Conservation (phyloP, 805 yeast species). For the Ogataea chonburiensis region DNA sequence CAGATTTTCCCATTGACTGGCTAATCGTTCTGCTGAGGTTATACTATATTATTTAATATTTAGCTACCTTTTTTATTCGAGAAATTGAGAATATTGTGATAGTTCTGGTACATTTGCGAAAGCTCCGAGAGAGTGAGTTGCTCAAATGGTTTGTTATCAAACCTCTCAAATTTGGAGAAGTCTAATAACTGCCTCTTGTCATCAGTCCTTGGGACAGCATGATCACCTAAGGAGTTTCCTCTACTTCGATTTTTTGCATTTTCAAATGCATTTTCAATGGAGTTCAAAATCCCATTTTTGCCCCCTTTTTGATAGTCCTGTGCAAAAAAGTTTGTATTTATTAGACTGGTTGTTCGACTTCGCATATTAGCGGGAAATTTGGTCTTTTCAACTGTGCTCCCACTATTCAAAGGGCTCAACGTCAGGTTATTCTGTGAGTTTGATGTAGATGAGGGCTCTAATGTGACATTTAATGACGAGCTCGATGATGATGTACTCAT, state of each 20-base stretch:
- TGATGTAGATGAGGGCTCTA: neutral
- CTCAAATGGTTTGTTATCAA: slow-evolving; percentile 28
- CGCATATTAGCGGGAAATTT: slow-evolving; percentile 20
- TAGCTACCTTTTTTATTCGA: slow-evolving; percentile 3
- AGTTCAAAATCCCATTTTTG: slow-evolving; percentile 25
- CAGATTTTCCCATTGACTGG: slow-evolving; percentile 28
- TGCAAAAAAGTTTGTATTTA: slow-evolving; percentile 17
- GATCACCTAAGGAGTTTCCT: slow-evolving; percentile 24
- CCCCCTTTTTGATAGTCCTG: slow-evolving; percentile 5
- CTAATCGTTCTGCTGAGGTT: too few relatives aligned
- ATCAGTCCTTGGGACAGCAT: slow-evolving; percentile 3
- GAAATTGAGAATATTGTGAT: slow-evolving; percentile 26
- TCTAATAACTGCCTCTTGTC: slow-evolving; percentile 10
- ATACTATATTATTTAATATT: neutral
- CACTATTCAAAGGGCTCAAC: slow-evolving; percentile 7
- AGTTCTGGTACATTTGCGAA: slow-evolving; percentile 28
- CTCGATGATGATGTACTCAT: slow-evolving; percentile 34
- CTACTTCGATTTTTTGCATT: slow-evolving; percentile 33
- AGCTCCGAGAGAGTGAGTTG: slow-evolving; percentile 31
- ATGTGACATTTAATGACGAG: slow-evolving; percentile 28
- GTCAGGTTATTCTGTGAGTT: slow-evolving; percentile 5
- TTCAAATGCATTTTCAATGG: slow-evolving; percentile 36
- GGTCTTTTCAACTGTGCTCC: neutral
- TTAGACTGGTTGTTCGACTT: slow-evolving; percentile 35
- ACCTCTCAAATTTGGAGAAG: slow-evolving; percentile 17